Conservation (phyloP, 768 basidiomycete species). For the Suillus discolor region DNA sequence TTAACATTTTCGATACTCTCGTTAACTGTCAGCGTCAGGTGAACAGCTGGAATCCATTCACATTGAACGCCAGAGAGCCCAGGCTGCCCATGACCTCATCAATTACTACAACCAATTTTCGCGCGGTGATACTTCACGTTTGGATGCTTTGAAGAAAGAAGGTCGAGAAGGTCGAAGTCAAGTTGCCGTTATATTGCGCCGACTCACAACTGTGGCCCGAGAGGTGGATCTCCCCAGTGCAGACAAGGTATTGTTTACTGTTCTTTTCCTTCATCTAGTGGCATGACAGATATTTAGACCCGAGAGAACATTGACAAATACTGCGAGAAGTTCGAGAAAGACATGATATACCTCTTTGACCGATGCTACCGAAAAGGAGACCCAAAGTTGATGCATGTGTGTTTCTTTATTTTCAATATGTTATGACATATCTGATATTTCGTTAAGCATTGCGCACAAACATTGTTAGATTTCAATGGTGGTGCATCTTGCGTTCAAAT, state of each 20-base stretch:
- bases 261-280: background rate
- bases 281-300: constrained; percentile 49
- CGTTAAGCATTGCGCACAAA: constrained; percentile 92
- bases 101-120: constrained; percentile 94
- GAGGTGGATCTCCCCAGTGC: constrained; percentile 88
- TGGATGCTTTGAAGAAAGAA: constrained; percentile 82
- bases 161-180: constrained; percentile 87
- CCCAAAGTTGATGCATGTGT: constrained; percentile 98
- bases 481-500: constrained; percentile 96
- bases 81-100: constrained; percentile 92
- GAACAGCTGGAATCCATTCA: constrained; percentile 97
- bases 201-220: constrained; percentile 85
- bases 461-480: constrained; percentile 96
- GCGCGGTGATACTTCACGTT: constrained; percentile 70
- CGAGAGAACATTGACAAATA: constrained; percentile 93
- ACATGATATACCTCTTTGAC: constrained; percentile 96
- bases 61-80: constrained; percentile 87
- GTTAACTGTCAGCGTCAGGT: constrained; percentile 46
- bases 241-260: constrained; percentile 58
- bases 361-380: constrained; percentile 95
- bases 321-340: constrained; percentile 98
- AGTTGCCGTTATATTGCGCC: constrained; percentile 83
- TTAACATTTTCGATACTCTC: constrained; percentile 2
- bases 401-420: constrained; percentile 27
- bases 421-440: constrained; percentile 11